These are phyloP conservation scores for Cryptosporidium sp. DNA, from an alignment of 169 alveolate genomes.

Conservation along the genomic window DNA sequence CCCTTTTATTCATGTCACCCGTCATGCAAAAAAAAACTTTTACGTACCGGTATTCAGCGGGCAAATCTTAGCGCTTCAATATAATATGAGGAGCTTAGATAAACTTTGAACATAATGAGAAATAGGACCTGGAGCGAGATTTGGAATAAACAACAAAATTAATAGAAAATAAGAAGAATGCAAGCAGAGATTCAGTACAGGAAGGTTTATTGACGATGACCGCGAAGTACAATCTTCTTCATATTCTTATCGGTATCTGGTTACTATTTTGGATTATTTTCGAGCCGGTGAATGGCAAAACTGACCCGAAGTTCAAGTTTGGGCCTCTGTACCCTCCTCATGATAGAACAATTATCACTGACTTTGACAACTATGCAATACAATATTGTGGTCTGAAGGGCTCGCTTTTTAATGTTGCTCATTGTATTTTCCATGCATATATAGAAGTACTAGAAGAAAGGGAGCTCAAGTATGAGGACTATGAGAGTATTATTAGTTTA, in stretches of 20 bases:
- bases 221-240: not conserved
- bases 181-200: conserved; percentile 3
- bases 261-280: not conserved
- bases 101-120: not conserved
- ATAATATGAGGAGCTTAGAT: not conserved
- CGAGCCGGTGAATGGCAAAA: conserved; percentile 3
- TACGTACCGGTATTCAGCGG: not conserved
- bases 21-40: not conserved
- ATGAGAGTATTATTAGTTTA: conserved; percentile 6
- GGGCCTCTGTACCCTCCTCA: conserved; percentile 60
- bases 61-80: not conserved
- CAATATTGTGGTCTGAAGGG: conserved; percentile 65
- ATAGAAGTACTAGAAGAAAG: conserved; percentile 2
- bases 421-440: conserved; percentile 62
- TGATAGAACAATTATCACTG: conserved; percentile 45
- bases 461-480: conserved; percentile 12
- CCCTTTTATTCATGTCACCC: not conserved
- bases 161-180: conserved; percentile 10
- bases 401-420: conserved; percentile 21
- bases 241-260: not conserved
- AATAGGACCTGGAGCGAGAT: not conserved
- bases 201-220: not conserved
- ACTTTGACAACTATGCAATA: conserved; percentile 61
- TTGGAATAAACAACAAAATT: not conserved
- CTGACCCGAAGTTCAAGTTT: conserved; percentile 27